Conservation (phyloP, 768 basidiomycete species). For the Trametes cubensis region DNA sequence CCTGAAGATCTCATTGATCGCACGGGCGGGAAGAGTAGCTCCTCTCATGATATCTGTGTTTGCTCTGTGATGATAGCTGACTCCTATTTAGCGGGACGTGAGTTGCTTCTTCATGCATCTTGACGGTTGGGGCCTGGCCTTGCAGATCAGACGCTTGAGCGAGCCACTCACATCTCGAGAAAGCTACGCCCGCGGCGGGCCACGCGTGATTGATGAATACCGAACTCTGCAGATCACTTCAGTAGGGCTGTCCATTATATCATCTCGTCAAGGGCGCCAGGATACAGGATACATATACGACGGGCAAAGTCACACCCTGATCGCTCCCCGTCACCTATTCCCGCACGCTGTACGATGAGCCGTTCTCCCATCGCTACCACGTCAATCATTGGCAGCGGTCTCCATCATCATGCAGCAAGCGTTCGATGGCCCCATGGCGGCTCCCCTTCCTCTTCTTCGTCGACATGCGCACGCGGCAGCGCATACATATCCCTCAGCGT, state of each 20-base stretch:
- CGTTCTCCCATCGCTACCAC: slow-evolving; percentile 25
- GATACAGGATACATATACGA: slow-evolving; percentile 14
- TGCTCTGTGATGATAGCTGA: not conserved
- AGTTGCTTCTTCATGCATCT: not conserved
- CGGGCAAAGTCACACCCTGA: slow-evolving; percentile 19
- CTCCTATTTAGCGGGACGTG: too few relatives aligned
- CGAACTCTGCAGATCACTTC: slow-evolving; percentile 23
- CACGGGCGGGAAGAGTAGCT: not conserved
- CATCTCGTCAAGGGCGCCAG: slow-evolving; percentile 7
- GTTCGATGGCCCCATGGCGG: slow-evolving; percentile 22
- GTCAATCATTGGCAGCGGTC: slow-evolving; percentile 23
- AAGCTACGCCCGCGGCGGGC: not conserved
- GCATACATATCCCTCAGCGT: slow-evolving; percentile 14
- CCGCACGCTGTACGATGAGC: slow-evolving; percentile 20
- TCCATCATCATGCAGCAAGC: slow-evolving; percentile 19
- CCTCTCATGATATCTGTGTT: not conserved
- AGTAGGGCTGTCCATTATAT: slow-evolving; percentile 19
- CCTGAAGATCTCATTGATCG: too few relatives aligned
- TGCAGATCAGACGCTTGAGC: slow-evolving; percentile 14
- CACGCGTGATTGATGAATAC: slow-evolving; percentile 14
- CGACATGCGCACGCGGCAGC: slow-evolving; percentile 6
- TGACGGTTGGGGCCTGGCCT: slow-evolving; percentile 1
- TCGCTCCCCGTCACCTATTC: slow-evolving; percentile 16
- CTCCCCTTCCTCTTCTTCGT: not conserved
- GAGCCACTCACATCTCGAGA: slow-evolving; percentile 9